Evolutionary conservation across 805 yeast species (phyloP), one percentile per base, ranked within the genome.

Genomic region (Cyberlindnera xylosilytica): DNA sequence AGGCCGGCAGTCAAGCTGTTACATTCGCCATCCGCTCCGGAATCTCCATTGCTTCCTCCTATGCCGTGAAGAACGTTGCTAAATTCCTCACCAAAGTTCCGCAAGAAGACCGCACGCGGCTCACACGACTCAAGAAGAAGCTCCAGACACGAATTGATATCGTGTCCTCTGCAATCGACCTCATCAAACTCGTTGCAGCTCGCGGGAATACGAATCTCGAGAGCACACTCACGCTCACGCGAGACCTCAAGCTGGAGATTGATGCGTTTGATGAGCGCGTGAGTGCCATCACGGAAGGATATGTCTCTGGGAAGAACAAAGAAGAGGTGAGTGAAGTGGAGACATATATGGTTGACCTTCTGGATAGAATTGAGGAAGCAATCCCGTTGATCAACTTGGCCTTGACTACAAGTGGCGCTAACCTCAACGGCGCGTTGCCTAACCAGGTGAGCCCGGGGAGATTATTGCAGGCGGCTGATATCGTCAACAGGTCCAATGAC

Each of bases 11-110:
- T 38, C 89, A 84, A 50, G 86, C 87, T 1, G 85, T 85, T n/a
- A 74, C 87, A 2, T 81, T 85, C 63, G 95, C 90, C 9, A 78
- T 85, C 20, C 69, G 83, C 43, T 83, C 90, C 1, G 88, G 93
- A 0, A 75, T 85, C 24, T 79, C 88, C 2, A 51, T 85, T 17
- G 93, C 90, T 0, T 78, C 89, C 0, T 78, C 83, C 0, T 85
- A 78, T 62, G 89, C 90, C 18, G 70, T 84, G 32, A 78, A 76
- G 44, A 78, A 83, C 1, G 75, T 84, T n/a, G 60, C 77, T 9
- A 72, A 61, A 38, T 70, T 82, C 44, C 64, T 84, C 33, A 81
- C 73, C 16, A 61, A 64, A 27, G 69, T 76, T 10, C 86, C 88
- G 0, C 73, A 64, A 20, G 68, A 71, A 20, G 83, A 82, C 42